Base-by-base conservation (phyloP, 2,329 filamentous ascomycete species). In the Cercospora sp. region DNA sequence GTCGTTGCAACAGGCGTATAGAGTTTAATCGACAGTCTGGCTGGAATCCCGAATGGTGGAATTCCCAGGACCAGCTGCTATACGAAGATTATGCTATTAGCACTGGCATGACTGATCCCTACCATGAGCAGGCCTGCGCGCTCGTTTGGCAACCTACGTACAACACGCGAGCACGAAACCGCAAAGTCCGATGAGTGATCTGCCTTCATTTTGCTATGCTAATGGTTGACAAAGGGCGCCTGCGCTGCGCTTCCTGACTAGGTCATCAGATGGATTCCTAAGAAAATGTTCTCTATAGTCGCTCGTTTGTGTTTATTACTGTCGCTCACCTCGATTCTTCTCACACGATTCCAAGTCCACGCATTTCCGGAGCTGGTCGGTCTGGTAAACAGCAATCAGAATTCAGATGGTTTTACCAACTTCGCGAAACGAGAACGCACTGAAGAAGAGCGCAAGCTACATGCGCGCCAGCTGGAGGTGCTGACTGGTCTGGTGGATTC, bases 341-440 rank as follows among this genome's bases (percentile, higher is more conserved):
- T n/a, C 10, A 18, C 23, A 61, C 33, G 23, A 16, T 42, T 16
- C 7, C 59, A 20, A 13, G 20, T 18, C 7, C 12, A 26, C 13
- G 59, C 59, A 26, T 61, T 28, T 45, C 59, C 59, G 33, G 59
- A 61, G 20, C 16, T 61, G 31, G 12, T 45, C 12, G 59, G 59
- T n/a, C 1, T 42, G 18, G 20, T 61, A 26, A 42, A 42, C 13
- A 20, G 26, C 9, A 61, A 42, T 26, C 20, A 20, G 10, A 9
- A 28, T 3, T 40, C 59, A 16, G 20, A 16, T 23, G 18, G 36
- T 45, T 30, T n/a, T 42, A 13, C 31, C 2, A 30, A 23, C 4
- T 31, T 66, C n/a, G 53, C 45, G 31, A 36, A 60, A 53, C 48
- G 42, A 66, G 30, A 48, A 53, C 28, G 31, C 57, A 28, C 18